phyloP scores from a whole-genome alignment of 2,329 filamentous ascomycete species.

The Fusarium albosuccineum region DNA sequence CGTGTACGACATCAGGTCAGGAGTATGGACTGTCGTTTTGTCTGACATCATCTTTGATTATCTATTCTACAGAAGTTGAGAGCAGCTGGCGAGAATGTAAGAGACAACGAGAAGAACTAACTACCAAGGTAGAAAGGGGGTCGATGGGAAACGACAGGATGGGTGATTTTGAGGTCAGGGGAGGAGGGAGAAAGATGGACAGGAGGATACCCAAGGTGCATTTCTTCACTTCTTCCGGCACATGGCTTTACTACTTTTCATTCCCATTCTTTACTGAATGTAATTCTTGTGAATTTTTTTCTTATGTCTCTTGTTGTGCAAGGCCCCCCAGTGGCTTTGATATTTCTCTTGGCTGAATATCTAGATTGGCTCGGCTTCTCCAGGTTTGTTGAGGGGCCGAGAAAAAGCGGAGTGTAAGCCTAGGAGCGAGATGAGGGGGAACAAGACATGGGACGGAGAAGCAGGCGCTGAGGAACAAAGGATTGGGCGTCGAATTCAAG shows the following conservation, averaged over 20 bases:
- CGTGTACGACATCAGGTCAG: constrained; percentile 39
- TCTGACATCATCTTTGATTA: constrained; percentile 2
- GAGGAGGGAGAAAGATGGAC: not conserved
- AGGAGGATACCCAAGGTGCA: constrained; percentile 42
- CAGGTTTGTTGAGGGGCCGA: not conserved
- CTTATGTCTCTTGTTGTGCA: constrained; percentile 8
- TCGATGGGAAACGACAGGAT: constrained; percentile 10
- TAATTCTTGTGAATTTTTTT: constrained; percentile 18
- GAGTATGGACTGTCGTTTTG: constrained; percentile 18
- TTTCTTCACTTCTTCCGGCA: constrained; percentile 38
- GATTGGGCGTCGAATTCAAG: constrained; percentile 15
- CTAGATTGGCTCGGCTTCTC: constrained; percentile 6
- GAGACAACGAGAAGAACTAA: constrained; percentile 19
- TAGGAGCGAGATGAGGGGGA: not conserved
- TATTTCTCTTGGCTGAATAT: constrained; percentile 9
- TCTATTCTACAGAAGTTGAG: not conserved
- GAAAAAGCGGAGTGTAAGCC: not conserved
- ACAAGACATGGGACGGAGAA: constrained; percentile 14
- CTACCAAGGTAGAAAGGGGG: constrained; percentile 3
- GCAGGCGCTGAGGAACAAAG: constrained; percentile 28
- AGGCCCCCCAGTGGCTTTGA: not conserved
- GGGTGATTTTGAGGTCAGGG: constrained; percentile 3
- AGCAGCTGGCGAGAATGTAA: constrained; percentile 34
- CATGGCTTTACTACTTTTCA: constrained; percentile 26
- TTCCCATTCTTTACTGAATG: constrained; percentile 17